Evolutionary conservation across 257 asterid species (phyloP).

Genomic region (Fraxinus anomala): DNA sequence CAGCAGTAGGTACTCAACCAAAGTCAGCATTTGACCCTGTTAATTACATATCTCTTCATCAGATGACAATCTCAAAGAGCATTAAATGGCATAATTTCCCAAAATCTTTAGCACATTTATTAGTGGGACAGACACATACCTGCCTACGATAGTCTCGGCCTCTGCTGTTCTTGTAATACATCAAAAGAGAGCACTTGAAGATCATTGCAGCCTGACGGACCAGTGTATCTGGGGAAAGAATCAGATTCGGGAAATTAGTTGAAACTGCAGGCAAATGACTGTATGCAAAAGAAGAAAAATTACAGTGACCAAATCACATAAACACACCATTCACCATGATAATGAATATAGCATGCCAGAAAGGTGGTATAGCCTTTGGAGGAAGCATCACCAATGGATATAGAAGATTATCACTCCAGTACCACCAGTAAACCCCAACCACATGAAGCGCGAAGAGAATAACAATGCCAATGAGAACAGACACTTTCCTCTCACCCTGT

Average conservation of each 20-base stretch:
- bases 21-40: constrained; percentile 86
- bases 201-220: constrained; percentile 85
- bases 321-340: constrained; percentile 85
- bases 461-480: constrained; percentile 50
- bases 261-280: constrained; percentile 15
- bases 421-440: constrained; percentile 80
- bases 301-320: constrained; percentile 18
- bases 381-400: constrained; percentile 84
- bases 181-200: constrained; percentile 60
- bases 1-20: constrained; percentile 73
- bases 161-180: constrained; percentile 75
- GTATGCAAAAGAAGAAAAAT: constrained; percentile 12
- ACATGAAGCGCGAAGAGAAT: constrained; percentile 60
- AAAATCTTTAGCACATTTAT: background rate
- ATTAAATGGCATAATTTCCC: constrained; percentile 7
- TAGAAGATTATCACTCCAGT: constrained; percentile 63
- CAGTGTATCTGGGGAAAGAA: constrained; percentile 59
- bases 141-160: constrained; percentile 78
- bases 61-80: constrained; percentile 17
- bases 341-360: constrained; percentile 87
- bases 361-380: constrained; percentile 79
- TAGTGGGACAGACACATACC: constrained; percentile 38
- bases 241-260: constrained; percentile 20
- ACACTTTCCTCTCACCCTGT: constrained; percentile 77
- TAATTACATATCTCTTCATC: constrained; percentile 21